These are phyloP conservation scores for Aspergillus sojae DNA, from an alignment of 2,329 filamentous ascomycete genomes.

Conservation along the genomic window DNA sequence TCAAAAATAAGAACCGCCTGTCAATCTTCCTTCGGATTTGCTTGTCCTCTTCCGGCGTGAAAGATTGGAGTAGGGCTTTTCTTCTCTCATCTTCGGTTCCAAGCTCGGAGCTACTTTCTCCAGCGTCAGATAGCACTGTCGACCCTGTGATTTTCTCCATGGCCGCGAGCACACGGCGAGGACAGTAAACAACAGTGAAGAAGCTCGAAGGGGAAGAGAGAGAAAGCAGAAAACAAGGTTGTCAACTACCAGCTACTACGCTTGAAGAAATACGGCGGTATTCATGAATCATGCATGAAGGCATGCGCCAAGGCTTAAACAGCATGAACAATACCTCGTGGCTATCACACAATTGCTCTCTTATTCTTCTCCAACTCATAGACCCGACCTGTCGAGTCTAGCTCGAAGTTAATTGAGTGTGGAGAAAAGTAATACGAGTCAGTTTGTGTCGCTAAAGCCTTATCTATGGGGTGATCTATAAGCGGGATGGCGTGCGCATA, in stretches of 20 bases:
- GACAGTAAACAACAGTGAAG: too few relatives aligned
- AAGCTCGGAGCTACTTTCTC: background rate
- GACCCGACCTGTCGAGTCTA: background rate
- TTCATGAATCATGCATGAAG: background rate
- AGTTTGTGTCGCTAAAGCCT: background rate
- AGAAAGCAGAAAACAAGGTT: background rate
- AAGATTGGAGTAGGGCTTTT: conserved; percentile 13
- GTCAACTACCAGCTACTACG: background rate
- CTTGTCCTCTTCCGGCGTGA: conserved; percentile 16
- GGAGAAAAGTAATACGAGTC: conserved; percentile 10
- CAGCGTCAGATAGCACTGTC: background rate
- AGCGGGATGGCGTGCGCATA: conserved; percentile 17
- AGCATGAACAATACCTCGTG: background rate
- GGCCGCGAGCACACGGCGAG: background rate
- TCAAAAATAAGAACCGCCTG: conserved; percentile 12
- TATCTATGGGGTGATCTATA: conserved; percentile 14
- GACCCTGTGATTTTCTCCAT: background rate
- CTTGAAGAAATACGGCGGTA: background rate
- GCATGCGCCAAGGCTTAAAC: background rate
- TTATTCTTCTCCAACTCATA: background rate
- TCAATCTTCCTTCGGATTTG: conserved; percentile 15
- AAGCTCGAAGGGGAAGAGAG: too few relatives aligned
- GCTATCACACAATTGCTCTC: background rate
- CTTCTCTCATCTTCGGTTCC: conserved; percentile 7
- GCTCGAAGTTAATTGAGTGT: background rate